Conservation (phyloP, 768 basidiomycete species). For the Psilocybe sp. region DNA sequence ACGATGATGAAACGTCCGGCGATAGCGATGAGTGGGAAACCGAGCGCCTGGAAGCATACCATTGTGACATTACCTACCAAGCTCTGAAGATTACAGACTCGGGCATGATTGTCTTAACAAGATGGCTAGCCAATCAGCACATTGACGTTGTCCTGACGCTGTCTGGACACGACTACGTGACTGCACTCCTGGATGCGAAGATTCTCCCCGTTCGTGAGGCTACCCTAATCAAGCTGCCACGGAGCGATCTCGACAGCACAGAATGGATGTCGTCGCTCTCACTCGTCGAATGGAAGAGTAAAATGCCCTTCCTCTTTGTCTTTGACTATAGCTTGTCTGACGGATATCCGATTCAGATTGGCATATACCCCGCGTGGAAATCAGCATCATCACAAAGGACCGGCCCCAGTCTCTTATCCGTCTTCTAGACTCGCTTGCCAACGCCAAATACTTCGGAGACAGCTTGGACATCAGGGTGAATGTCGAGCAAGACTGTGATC, state of each 20-base stretch:
- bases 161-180: conserved; percentile 10
- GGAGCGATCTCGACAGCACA: conserved; percentile 19
- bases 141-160: conserved; percentile 9
- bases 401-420: conserved; percentile 69
- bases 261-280: conserved; percentile 33
- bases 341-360: conserved; percentile 52
- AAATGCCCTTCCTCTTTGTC: conserved; percentile 9
- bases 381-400: conserved; percentile 77
- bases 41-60: background rate
- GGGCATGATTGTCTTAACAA: background rate
- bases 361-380: conserved; percentile 64
- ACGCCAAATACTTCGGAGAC: conserved; percentile 68
- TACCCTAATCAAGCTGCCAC: conserved; percentile 18
- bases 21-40: conserved; percentile 5
- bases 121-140: conserved; percentile 5
- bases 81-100: conserved; percentile 1
- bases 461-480: conserved; percentile 62
- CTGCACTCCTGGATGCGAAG: conserved; percentile 6
- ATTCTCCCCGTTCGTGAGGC: conserved; percentile 2
- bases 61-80: conserved; percentile 11
- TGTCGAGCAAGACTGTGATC: conserved; percentile 72
- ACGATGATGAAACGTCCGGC: conserved; percentile 9
- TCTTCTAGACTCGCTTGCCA: conserved; percentile 58
- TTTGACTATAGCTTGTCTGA: conserved; percentile 9
- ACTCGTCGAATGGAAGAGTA: conserved; percentile 59